Percentiles rank a stretch among this genome's conserved stretches.
These are phyloP conservation scores for Penstemon newberryi DNA, from an alignment of 257 asterid genomes.

Conservation along the genomic window DNA sequence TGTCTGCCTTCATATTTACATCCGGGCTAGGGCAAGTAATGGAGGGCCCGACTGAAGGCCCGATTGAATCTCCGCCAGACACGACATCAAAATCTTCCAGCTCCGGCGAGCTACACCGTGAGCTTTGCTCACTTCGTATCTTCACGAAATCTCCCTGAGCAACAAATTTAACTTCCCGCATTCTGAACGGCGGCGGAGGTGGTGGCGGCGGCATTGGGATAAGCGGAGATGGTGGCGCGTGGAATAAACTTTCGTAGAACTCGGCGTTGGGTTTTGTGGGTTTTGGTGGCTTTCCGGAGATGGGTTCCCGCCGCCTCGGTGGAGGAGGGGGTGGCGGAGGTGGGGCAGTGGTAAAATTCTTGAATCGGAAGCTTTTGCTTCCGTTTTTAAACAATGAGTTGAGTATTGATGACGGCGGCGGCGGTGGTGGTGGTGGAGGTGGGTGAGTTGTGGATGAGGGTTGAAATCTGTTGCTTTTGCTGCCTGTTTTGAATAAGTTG, in stretches of 20 bases:
- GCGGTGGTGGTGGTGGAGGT: slow-evolving; percentile 59
- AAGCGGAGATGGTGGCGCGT: slow-evolving; percentile 66
- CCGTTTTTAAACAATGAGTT: slow-evolving; percentile 62
- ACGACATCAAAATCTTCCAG: slow-evolving; percentile 59
- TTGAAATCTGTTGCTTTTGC: slow-evolving; percentile 53
- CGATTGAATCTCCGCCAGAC: slow-evolving; percentile 51
- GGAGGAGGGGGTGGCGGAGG: slow-evolving; percentile 41
- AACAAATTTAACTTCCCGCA: slow-evolving; percentile 52
- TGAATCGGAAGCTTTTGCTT: slow-evolving; percentile 56
- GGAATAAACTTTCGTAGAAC: slow-evolving; percentile 35
- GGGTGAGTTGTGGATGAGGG: slow-evolving; percentile 43
- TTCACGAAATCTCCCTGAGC: slow-evolving; percentile 61
- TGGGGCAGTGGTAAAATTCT: slow-evolving; percentile 28
- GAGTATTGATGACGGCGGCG: slow-evolving; percentile 67
- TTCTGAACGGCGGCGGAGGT: slow-evolving; percentile 70
- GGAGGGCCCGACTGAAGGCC: slow-evolving; percentile 59
- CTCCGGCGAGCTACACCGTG: slow-evolving; percentile 75
- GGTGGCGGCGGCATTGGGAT: slow-evolving; percentile 70
- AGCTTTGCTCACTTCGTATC: slow-evolving; percentile 59
- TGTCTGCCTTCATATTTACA: slow-evolving; percentile 72
- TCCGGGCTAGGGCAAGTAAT: slow-evolving; percentile 87
- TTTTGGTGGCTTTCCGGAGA: slow-evolving; percentile 60
- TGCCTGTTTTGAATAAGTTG: slow-evolving; percentile 55
- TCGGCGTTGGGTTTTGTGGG: slow-evolving; percentile 44
- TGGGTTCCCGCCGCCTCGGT: slow-evolving; percentile 16